Percentiles rank a stretch among this genome's conserved stretches.
These are phyloP conservation scores for Colletotrichum godetiae DNA, from an alignment of 2,329 filamentous ascomycete species.

Conservation along the genomic window DNA sequence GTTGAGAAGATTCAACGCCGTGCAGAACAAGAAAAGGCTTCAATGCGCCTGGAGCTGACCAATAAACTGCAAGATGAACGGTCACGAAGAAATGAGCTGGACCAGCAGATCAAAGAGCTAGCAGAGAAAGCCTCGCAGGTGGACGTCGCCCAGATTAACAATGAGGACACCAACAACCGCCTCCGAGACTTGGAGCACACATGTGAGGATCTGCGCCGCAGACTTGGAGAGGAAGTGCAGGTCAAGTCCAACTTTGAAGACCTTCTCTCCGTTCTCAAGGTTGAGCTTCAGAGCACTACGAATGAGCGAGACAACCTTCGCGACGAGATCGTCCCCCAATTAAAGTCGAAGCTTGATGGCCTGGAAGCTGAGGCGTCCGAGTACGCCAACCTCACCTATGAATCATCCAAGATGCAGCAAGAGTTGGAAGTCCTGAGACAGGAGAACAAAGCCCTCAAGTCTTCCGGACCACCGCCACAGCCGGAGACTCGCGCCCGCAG, in stretches of 20 bases:
- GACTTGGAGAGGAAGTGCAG: slow-evolving; percentile 85
- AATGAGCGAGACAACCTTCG: slow-evolving; percentile 93
- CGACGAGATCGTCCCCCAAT: slow-evolving; percentile 85
- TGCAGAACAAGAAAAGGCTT: slow-evolving; percentile 91
- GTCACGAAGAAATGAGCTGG: slow-evolving; percentile 77
- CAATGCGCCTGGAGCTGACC: slow-evolving; percentile 82
- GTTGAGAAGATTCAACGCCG: slow-evolving; percentile 85
- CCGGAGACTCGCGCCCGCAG: slow-evolving; percentile 38
- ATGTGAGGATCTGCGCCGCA: slow-evolving; percentile 85
- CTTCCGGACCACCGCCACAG: slow-evolving; percentile 46
- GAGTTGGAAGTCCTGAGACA: slow-evolving; percentile 78
- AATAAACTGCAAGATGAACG: slow-evolving; percentile 91
- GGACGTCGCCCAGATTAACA: slow-evolving; percentile 65
- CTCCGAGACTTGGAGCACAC: slow-evolving; percentile 82
- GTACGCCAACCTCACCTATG: slow-evolving; percentile 79
- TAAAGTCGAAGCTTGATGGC: slow-evolving; percentile 81
- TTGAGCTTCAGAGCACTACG: slow-evolving; percentile 82
- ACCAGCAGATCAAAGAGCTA: slow-evolving; percentile 85
- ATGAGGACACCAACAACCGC: slow-evolving; percentile 67
- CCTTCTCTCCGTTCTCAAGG: slow-evolving; percentile 83
- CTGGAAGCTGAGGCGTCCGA: slow-evolving; percentile 81
- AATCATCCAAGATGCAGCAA: slow-evolving; percentile 87
- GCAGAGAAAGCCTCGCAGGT: slow-evolving; percentile 80
- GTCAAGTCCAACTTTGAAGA: slow-evolving; percentile 96
- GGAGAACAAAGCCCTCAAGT: slow-evolving; percentile 72